Conservation (phyloP, 2,329 filamentous ascomycete genomes). For the Neofusicoccum sp. region DNA sequence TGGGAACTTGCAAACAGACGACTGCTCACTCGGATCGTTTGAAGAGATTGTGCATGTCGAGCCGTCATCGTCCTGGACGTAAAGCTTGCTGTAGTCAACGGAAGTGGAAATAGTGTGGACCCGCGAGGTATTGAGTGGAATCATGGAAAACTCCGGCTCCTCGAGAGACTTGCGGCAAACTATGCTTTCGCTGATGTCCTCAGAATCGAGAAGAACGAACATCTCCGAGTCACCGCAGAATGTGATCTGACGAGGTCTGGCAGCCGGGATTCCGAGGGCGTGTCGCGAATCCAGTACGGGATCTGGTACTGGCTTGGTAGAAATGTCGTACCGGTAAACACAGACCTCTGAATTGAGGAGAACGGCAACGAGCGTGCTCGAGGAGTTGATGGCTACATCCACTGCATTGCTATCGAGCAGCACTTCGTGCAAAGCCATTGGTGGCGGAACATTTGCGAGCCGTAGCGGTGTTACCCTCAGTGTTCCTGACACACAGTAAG, state of each 20-base stretch:
- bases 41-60: neutral
- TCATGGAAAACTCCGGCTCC: neutral
- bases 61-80: neutral
- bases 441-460: constrained; percentile 83
- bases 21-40: neutral
- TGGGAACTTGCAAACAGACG: constrained; percentile 6
- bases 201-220: constrained; percentile 39
- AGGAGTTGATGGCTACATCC: constrained; percentile 70
- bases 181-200: constrained; percentile 27
- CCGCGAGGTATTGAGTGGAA: neutral
- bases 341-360: constrained; percentile 69
- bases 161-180: constrained; percentile 11
- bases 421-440: constrained; percentile 84
- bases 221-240: constrained; percentile 46
- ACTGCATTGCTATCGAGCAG: constrained; percentile 62
- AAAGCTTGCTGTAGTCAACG: constrained; percentile 18
- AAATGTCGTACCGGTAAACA: constrained; percentile 69
- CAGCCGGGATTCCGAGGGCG: constrained; percentile 18
- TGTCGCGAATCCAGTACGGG: constrained; percentile 29
- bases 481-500: constrained; percentile 43
- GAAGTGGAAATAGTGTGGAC: constrained; percentile 11
- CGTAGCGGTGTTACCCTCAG: constrained; percentile 86
- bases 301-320: constrained; percentile 53
- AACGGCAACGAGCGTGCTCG: constrained; percentile 61
- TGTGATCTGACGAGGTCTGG: constrained; percentile 49